A percentile compares a stretch with the other conserved stretches of the same genome.
Conservation (phyloP, 2,329 filamentous ascomycete genomes). For the Orbilia oligospora region DNA sequence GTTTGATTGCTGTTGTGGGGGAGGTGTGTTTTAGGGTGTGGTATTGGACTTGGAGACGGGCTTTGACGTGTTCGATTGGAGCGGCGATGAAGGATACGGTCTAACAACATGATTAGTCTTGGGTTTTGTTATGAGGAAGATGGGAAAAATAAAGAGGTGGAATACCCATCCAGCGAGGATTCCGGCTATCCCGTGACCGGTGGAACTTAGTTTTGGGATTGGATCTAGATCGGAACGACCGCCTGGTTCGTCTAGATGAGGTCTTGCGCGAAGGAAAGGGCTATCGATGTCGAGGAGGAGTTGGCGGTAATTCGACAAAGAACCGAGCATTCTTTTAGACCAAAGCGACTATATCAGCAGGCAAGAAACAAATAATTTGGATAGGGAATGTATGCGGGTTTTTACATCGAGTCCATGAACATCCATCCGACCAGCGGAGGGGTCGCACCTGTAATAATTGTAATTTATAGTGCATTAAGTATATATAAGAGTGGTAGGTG, state of each 20-base stretch:
- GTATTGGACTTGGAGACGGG: slow-evolving; percentile 94
- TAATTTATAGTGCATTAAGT: slow-evolving; percentile 17
- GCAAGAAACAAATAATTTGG: slow-evolving; percentile 1
- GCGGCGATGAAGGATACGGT: slow-evolving; percentile 95
- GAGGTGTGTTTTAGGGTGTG: slow-evolving; percentile 65
- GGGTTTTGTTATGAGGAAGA: no score
- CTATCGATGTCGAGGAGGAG: slow-evolving; percentile 76
- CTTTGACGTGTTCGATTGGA: slow-evolving; percentile 95
- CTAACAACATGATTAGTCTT: slow-evolving; percentile 15
- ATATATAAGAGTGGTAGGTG: background rate
- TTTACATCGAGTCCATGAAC: slow-evolving; percentile 87
- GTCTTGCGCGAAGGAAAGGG: slow-evolving; percentile 65
- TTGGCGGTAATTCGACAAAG: slow-evolving; percentile 88
- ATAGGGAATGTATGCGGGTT: background rate
- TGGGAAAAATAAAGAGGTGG: no score
- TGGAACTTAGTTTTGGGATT: slow-evolving; percentile 75
- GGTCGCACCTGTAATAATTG: slow-evolving; percentile 73
- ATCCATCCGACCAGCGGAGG: slow-evolving; percentile 97
- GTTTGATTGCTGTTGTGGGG: slow-evolving; percentile 78
- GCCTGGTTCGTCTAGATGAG: slow-evolving; percentile 64
- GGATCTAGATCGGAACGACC: slow-evolving; percentile 65
- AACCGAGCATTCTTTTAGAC: slow-evolving; percentile 88
- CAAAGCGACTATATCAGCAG: background rate
- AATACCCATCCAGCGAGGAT: slow-evolving; percentile 80
- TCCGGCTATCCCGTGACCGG: slow-evolving; percentile 88